A percentile compares a stretch with the other conserved stretches of the same genome.
Evolutionary conservation across 192 early-diverging fungal genomes (phyloP).

Genomic region (Spizellomyces sp.): DNA sequence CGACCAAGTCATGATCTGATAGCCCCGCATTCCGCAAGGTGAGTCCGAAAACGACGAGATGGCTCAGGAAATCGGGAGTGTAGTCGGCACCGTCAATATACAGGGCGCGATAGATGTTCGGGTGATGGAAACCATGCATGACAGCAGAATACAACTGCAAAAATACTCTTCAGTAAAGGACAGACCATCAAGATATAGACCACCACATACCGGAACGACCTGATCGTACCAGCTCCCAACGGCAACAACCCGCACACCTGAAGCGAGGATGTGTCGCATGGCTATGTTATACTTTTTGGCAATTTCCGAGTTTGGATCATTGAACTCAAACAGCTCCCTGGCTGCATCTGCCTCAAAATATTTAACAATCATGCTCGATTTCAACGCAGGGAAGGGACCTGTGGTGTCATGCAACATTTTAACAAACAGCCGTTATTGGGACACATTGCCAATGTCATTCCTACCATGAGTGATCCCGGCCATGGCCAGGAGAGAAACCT

Average conservation of each 20-base stretch:
- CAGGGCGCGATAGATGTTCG: slow-evolving; percentile 83
- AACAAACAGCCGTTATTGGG: not conserved
- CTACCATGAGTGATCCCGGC: slow-evolving; percentile 84
- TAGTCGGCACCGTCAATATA: slow-evolving; percentile 88
- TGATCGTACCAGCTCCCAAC: slow-evolving; percentile 94
- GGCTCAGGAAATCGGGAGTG: slow-evolving; percentile 75
- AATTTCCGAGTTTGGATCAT: slow-evolving; percentile 73
- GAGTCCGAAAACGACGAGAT: slow-evolving; percentile 84
- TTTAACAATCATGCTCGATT: slow-evolving; percentile 80
- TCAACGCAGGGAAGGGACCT: slow-evolving; percentile 80
- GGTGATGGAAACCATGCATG: slow-evolving; percentile 51
- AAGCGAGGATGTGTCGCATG: slow-evolving; percentile 64
- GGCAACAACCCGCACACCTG: slow-evolving; percentile 73
- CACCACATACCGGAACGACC: slow-evolving; percentile 89
- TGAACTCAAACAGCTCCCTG: slow-evolving; percentile 92
- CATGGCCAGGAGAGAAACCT: slow-evolving; percentile 83
- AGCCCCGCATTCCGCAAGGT: slow-evolving; percentile 85
- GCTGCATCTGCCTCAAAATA: slow-evolving; percentile 90
- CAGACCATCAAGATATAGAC: slow-evolving; percentile 41
- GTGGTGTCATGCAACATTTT: slow-evolving; percentile 32
- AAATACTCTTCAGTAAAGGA: slow-evolving; percentile 35
- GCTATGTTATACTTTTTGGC: slow-evolving; percentile 72
- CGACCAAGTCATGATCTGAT: slow-evolving; percentile 82
- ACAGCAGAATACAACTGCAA: slow-evolving; percentile 49
- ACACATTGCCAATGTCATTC: not conserved